Evolutionary conservation across 805 yeast genomes (phyloP), one percentile per base, ranked within the genome.

Genomic region (Phaffomyces antillensis): DNA sequence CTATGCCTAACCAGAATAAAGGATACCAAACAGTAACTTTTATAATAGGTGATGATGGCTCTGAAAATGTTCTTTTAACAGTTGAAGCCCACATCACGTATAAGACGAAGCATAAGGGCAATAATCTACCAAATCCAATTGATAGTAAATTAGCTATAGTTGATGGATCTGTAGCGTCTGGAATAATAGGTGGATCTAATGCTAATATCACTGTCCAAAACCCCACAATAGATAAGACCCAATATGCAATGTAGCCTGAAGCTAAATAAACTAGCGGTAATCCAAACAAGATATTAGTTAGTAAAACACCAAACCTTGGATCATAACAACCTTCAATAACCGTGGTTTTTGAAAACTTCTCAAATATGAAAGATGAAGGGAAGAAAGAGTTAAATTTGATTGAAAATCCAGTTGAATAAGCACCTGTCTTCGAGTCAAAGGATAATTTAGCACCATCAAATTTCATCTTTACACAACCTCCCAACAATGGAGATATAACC

Each of bases 151-250:
- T 71, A 10, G 88, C 82, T 35, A 77, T 71, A 5, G 74, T 65
- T 37, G 75, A 78, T 3, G 73, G 68, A 39, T 75, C 72, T 37
- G 67, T 66, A 0, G 82, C 77, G 49, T 81, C 77, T 2, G 77
- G 75, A 5, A 71, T 53, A 1, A 73, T 44, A 2, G 97, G 97
- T 7, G 96, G 95, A 50, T 91, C 95, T 17, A 89, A 76, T 0
- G 82, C 75, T 25, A 90, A 59, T 1, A 79, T 62, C 25, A 89
- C 75, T 0, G 95, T 84, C 96, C 96, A 87, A 64, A 83, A 90
- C 0, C 91, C 96, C 12, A 77, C 79, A 1, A 78, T 54, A 17
- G 74, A 66, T 13, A 75, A 58, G 0, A 77, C 70, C 87, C 91
- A 83, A 55, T 71, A 86, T 4, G 81, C 79, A 5, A 75, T 52